These are phyloP conservation scores for Tremellales sp. DNA, from an alignment of 1,284 basidiomycete species.

Conservation along the genomic window DNA sequence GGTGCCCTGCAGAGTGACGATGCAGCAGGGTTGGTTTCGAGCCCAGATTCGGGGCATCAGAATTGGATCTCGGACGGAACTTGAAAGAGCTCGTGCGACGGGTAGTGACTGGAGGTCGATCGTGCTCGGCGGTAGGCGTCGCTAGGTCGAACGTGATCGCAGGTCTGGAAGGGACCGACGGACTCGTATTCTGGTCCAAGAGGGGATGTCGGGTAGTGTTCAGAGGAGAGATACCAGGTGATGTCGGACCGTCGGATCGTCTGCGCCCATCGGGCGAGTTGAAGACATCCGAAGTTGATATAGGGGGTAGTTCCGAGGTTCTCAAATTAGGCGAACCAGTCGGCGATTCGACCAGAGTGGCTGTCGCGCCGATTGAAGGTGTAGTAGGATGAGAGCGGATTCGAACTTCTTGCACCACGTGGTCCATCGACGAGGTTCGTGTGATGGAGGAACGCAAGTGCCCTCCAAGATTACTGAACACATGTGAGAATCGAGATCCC, in stretches of 20 bases:
- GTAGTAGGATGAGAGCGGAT: conserved; percentile 1
- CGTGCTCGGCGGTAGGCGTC: conserved; percentile 3
- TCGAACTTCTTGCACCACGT: background rate
- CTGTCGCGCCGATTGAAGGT: background rate
- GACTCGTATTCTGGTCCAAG: conserved; percentile 5
- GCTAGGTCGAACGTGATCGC: conserved; percentile 21
- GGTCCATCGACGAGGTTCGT: conserved; percentile 24
- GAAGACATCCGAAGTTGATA: too few species aligned
- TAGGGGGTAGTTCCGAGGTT: background rate
- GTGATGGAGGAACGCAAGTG: conserved; percentile 24
- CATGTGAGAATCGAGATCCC: conserved; percentile 29
- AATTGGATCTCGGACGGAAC: conserved; percentile 8
- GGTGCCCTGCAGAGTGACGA: background rate
- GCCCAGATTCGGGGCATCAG: conserved; percentile 1
- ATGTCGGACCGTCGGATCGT: background rate
- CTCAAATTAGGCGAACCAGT: conserved; percentile 8
- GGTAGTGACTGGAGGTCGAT: conserved; percentile 6
- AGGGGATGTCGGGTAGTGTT: conserved; percentile 10
- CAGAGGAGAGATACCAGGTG: background rate
- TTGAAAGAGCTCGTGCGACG: background rate
- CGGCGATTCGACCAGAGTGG: conserved; percentile 7
- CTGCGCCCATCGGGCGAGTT: too few species aligned
- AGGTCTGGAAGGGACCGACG: conserved; percentile 14
- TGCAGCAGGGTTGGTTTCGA: background rate
- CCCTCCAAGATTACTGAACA: conserved; percentile 28